Evolutionary conservation across 352 stramenopile species (phyloP).

Genomic region (Globisporangium cylindrosporum): DNA sequence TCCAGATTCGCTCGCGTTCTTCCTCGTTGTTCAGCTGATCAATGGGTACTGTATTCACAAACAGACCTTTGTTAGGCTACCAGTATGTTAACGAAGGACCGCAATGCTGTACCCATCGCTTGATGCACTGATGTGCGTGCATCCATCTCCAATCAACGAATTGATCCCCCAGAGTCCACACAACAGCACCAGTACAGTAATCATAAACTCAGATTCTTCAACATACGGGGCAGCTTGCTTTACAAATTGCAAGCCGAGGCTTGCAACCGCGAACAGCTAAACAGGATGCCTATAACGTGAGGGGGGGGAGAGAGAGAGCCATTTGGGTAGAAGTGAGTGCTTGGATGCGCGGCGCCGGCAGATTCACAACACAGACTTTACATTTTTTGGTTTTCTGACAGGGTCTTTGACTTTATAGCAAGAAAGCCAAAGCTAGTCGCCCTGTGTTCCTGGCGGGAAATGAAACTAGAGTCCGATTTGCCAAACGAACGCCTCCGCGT

Average conservation of each 20-base stretch:
- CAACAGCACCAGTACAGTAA: background rate
- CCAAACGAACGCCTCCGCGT: background rate
- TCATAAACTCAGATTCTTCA: background rate
- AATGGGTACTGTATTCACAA: background rate
- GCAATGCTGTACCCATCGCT: background rate
- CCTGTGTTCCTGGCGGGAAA: background rate
- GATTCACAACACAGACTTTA: background rate
- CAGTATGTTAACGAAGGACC: background rate
- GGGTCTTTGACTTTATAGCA: background rate
- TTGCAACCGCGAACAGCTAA: background rate
- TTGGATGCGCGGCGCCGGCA: background rate
- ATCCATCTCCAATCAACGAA: background rate
- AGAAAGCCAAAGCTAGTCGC: too few relatives aligned
- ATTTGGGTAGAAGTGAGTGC: background rate
- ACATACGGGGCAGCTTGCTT: background rate
- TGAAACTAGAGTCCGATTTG: background rate
- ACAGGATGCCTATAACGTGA: background rate
- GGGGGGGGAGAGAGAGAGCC: background rate
- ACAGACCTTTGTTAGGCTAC: background rate
- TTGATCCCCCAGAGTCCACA: background rate
- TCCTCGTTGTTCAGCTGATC: background rate
- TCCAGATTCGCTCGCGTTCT: background rate
- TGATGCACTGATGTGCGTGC: background rate
- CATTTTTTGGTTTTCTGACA: background rate
- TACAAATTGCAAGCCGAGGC: background rate